Evolutionary conservation across 306 rosid species (phyloP).

Genomic region (Sesbania bispinosa): DNA sequence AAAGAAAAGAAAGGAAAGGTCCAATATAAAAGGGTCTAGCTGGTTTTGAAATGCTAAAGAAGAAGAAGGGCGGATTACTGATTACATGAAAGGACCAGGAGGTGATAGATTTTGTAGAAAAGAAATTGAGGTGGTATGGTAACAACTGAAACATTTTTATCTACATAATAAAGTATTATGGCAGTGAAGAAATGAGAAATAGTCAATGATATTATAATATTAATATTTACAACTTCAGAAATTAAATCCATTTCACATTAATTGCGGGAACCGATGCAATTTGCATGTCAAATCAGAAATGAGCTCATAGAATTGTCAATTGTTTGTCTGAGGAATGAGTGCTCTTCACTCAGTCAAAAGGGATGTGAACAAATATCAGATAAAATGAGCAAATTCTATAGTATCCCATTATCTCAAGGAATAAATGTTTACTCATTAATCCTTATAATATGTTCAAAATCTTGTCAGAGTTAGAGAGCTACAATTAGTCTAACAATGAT

Average conservation of each 20-base stretch:
- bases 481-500: background rate
- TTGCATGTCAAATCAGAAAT: background rate
- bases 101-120: background rate
- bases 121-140: background rate
- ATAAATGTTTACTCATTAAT: background rate
- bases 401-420: background rate
- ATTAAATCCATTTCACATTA: background rate
- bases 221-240: constrained; percentile 5
- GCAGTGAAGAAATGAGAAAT: constrained; percentile 7
- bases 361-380: background rate
- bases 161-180: background rate
- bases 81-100: background rate
- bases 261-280: background rate
- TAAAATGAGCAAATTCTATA: background rate
- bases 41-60: background rate
- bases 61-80: background rate
- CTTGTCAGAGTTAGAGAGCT: background rate
- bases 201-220: background rate
- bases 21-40: background rate
- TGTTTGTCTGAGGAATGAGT: background rate
- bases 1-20: background rate
- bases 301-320: background rate
- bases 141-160: too few species aligned
- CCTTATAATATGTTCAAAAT: background rate
- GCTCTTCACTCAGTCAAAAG: background rate